phyloP scores from a whole-genome alignment of 257 asterid genomes.

The Cordia subcordata region DNA sequence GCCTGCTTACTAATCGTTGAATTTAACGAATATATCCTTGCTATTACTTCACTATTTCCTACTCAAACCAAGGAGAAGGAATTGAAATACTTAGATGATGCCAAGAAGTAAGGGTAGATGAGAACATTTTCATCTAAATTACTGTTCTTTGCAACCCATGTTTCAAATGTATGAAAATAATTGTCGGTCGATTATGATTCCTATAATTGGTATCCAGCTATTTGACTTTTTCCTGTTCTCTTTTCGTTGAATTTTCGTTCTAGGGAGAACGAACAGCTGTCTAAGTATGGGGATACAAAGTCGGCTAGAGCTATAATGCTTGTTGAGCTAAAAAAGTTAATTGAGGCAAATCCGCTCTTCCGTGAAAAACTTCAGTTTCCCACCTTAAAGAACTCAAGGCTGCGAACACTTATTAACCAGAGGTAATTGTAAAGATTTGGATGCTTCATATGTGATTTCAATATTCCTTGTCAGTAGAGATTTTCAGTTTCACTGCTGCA shows the following conservation, averaged over 20 bases:
- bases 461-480: neutral
- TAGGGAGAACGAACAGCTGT: constrained; percentile 5
- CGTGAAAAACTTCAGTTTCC: constrained; percentile 8
- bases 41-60: too few species aligned
- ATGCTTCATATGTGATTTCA: neutral
- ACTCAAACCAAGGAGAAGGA: too few species aligned
- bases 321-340: constrained; percentile 5
- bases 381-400: constrained; percentile 1
- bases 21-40: too few species aligned
- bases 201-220: neutral
- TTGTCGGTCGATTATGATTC: too few species aligned
- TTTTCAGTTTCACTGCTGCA: neutral
- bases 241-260: neutral
- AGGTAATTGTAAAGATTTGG: neutral
- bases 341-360: neutral
- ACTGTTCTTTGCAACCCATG: too few species aligned
- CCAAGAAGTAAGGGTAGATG: too few species aligned
- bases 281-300: neutral
- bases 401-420: constrained; percentile 6
- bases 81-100: too few species aligned
- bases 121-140: too few species aligned
- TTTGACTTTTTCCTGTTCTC: neutral
- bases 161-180: too few species aligned
- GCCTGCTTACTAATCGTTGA: too few species aligned
- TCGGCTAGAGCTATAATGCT: constrained; percentile 1